Evolutionary conservation across 164 flowering plant species (phyloP).

Genomic region (Magnolia officinalis): DNA sequence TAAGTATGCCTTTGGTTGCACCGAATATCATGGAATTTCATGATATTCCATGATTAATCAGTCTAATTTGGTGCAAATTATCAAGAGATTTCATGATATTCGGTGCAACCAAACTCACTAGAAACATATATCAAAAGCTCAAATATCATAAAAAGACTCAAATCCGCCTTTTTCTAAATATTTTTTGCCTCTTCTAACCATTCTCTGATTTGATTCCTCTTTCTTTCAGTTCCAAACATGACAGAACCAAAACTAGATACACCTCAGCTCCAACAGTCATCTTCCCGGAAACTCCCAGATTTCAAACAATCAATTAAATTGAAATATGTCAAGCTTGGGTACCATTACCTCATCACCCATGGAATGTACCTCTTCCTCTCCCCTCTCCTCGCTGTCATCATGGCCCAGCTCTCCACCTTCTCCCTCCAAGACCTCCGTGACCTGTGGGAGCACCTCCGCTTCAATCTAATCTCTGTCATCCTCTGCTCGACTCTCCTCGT

Average conservation of each 20-base stretch:
- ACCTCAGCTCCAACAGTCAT: conserved; percentile 32
- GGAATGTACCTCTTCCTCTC: conserved; percentile 55
- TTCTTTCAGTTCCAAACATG: conserved; percentile 24
- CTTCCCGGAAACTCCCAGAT: conserved; percentile 50
- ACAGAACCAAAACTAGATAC: conserved; percentile 31
- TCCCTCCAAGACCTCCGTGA: conserved; percentile 52
- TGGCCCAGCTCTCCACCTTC: conserved; percentile 59
- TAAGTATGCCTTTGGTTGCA: no score
- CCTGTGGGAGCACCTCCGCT: conserved; percentile 59
- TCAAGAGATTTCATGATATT: no score
- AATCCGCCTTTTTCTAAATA: no score
- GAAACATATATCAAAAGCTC: no score
- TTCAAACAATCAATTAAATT: conserved; percentile 54
- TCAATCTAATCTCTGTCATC: conserved; percentile 54
- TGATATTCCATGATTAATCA: no score
- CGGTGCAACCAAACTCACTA: no score
- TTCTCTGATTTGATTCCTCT: conserved; percentile 9
- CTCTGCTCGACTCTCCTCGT: conserved; percentile 58
- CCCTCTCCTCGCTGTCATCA: conserved; percentile 42
- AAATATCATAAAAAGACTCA: no score
- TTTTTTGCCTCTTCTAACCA: background rate
- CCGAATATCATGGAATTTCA: no score
- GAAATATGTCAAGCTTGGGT: conserved; percentile 69
- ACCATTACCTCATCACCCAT: conserved; percentile 64
- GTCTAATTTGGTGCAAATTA: no score